Conservation (phyloP, 2,329 filamentous ascomycete genomes). For the Nothophoma quercina region DNA sequence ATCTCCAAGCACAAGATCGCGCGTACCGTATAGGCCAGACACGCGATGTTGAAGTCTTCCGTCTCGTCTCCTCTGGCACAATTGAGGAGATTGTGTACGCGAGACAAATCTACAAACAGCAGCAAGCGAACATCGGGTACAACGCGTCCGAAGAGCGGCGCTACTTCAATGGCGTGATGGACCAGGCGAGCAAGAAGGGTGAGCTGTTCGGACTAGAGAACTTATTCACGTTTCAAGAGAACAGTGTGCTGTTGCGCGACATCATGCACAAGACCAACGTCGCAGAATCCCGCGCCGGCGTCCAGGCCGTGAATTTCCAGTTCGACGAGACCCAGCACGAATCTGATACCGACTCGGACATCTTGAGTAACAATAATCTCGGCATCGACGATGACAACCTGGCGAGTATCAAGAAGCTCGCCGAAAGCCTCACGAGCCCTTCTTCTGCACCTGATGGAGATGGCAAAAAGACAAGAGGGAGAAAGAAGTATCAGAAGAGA, state of each 20-base stretch:
- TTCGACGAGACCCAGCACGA: conserved; percentile 41
- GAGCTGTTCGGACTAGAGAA: conserved; percentile 94
- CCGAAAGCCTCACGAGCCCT: conserved; percentile 39
- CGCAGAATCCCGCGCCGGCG: conserved; percentile 87
- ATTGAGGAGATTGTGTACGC: conserved; percentile 98
- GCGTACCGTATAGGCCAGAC: conserved; percentile 95
- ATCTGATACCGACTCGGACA: conserved; percentile 32
- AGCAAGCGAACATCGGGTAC: conserved; percentile 97
- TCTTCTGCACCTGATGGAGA: neutral
- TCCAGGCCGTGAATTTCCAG: conserved; percentile 80
- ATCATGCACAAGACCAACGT: conserved; percentile 99
- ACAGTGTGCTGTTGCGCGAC: conserved; percentile 84
- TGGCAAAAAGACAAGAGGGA: conserved; percentile 38
- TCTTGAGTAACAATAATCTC: conserved; percentile 37
- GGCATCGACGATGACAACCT: conserved; percentile 41
- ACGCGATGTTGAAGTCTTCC: conserved; percentile 93
- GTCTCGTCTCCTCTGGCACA: conserved; percentile 87
- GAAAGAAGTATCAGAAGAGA: conserved; percentile 43
- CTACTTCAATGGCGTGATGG: conserved; percentile 95
- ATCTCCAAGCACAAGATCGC: conserved; percentile 93
- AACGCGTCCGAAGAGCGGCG: conserved; percentile 89
- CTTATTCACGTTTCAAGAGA: conserved; percentile 80
- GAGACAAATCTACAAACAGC: conserved; percentile 97
- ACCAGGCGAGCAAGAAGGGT: conserved; percentile 80
- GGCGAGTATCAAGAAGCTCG: conserved; percentile 68